phyloP scores from a whole-genome alignment of 1,284 basidiomycete genomes.

The Anthracocystis walkeri region DNA sequence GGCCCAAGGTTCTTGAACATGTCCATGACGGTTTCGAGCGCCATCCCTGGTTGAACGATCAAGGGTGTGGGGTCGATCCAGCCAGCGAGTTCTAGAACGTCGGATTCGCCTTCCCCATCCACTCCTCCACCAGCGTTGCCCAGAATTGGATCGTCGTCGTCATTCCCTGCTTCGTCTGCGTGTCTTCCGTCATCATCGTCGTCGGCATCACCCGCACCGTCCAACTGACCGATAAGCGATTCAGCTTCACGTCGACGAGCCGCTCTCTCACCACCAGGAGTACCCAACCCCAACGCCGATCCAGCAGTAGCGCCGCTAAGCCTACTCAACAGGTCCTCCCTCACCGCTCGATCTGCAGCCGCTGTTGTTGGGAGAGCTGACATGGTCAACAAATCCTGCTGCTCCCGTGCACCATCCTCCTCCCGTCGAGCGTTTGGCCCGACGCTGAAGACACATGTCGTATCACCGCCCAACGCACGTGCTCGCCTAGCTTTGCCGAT shows the following conservation, averaged over 20 bases:
- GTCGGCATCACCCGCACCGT: constrained; percentile 22
- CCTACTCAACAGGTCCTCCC: constrained; percentile 39
- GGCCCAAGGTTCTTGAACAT: constrained; percentile 76
- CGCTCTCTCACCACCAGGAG: not conserved
- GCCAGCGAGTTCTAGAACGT: constrained; percentile 54
- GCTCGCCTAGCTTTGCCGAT: constrained; percentile 74
- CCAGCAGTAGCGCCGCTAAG: constrained; percentile 28
- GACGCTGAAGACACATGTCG: constrained; percentile 60
- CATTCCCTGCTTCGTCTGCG: not conserved
- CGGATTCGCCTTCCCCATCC: constrained; percentile 52
- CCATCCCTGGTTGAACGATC: constrained; percentile 90
- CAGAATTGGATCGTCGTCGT: constrained; percentile 31
- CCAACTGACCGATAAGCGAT: constrained; percentile 36
- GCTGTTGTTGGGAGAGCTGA: constrained; percentile 38
- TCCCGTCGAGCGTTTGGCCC: constrained; percentile 17
- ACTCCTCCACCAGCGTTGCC: constrained; percentile 51
- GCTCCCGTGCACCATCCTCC: constrained; percentile 3
- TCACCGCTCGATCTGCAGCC: constrained; percentile 33
- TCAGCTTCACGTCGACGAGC: constrained; percentile 32
- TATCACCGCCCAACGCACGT: constrained; percentile 40
- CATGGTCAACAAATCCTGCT: constrained; percentile 36
- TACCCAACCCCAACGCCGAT: constrained; percentile 18
- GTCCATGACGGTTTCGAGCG: constrained; percentile 93
- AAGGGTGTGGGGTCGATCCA: constrained; percentile 81
- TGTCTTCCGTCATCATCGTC: constrained; percentile 10